Base-by-base conservation (phyloP, 805 yeast species). In the Metschnikowia continentalis region DNA sequence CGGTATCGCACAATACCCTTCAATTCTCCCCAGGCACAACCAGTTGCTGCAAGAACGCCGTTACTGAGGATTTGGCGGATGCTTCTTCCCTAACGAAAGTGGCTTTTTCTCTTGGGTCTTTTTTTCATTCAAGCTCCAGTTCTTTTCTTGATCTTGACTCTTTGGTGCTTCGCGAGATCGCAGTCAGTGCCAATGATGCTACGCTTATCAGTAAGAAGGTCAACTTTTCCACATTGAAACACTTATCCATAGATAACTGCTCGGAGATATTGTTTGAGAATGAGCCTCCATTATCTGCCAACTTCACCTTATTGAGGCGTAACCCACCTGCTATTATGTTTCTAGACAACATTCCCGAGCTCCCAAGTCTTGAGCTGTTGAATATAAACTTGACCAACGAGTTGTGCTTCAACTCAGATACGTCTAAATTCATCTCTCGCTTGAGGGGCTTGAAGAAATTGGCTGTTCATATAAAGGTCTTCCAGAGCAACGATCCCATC, bases 161-260 rank as follows among this genome's bases (percentile, higher is more conserved):
- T 10, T 42, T 56, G 26, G 38, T 23, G 7, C 47, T 56, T 30
- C 45, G 51, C 6, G 58, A 45, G 10, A 32, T 58, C 17, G 26
- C 49, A 11, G 19, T 58, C 11, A 30, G 30, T 19, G 45, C 53
- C 5, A 32, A 20, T n/a, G 61, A 58, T 44, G 61, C 60, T 5
- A 22, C 22, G 17, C n/a, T 48, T 7, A 38, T 58, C 20, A 26
- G 35, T 23, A 39, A 33, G 3, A 47, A 42, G 26, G 35, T 54
- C 26, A 35, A 54, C 19, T 26, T 50, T 3, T 13, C 49, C 3
- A 3, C 15, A 8, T 46, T 58, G 32, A 17, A 35, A 6, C 50
- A 45, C 39, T 32, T 58, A 17, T 47, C 60, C 14, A 35, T 58
- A 13, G 54, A 50, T 23, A 51, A 51, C 38, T 58, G 61, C 50